Evolutionary conservation across 805 yeast species (phyloP), one percentile per base, ranked within the genome.

Genomic region (Phaffomyces antillensis): DNA sequence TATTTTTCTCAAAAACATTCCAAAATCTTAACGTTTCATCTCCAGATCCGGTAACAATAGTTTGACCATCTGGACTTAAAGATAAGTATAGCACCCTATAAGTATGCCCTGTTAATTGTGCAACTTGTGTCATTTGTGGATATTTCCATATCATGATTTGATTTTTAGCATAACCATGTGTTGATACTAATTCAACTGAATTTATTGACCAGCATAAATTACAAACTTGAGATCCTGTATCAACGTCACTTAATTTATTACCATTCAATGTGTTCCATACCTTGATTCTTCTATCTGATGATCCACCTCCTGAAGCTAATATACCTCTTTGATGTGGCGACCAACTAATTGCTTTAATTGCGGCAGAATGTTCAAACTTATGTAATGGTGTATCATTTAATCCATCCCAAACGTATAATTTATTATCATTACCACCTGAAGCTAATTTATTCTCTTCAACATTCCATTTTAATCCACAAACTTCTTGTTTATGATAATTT

Each of bases 11-110:
- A 67, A 90, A 93, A 1, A 90, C 85, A 54, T 88, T 89, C 99
- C 99, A 93, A 61, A 93, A 87, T 51, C 99, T 65, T 45, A 93
- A 68, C 0, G 99, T 93, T 63, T 93, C 99, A 65, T 93, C 99
- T 5, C 98, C 99, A 1, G 99, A 97, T 2, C 99, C 99, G 0
- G 99, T 90, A 3, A 91, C 99, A 13, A 93, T 84, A 0, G 97
- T 89, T 50, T 87, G 89, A 0, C 99, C 99, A 65, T 93, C 98
- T 0, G 97, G 96, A 17, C 96, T 85, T 67, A 91, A 72, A 5
- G 96, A 79, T 54, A 93, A 70, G 61, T 93, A 93, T 41, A 93
- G 69, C 12, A 93, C 98, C 50, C 99, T 73, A 59, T 84, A 87
- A 1, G 96, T 87, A 61, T 93, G 99, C 0, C 98, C 99, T 13